Evolutionary conservation across 2,329 filamentous ascomycete species (phyloP), one percentile per base, ranked within the genome.

Genomic region (Alternaria tenuissima): DNA sequence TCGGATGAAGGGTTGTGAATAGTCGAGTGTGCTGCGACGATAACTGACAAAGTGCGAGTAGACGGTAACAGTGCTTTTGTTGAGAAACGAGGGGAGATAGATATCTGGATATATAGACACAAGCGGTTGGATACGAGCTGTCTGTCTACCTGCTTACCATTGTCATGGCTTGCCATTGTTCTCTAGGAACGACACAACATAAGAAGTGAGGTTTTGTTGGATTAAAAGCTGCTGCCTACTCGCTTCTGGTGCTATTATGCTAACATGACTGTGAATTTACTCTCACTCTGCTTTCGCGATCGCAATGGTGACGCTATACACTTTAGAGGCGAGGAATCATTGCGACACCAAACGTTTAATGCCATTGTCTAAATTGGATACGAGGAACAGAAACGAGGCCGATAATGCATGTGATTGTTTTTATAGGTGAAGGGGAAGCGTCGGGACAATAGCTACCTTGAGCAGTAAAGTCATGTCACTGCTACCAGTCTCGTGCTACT

Each of bases 141-240:
- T 39, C 14, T 28, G 39, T 34, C n/a, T 42, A 18, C 20, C 28
- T 52, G 32, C 46, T 41, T 52, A 52, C 26, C 30, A 53, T 53
- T 53, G 51, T 53, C 32, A 26, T 14, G 9, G 28, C 51, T 53
- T 53, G 18, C 18, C 39, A 53, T 53, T 53, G 51, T 53, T 14
- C 26, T 20, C 22, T 11, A n/a, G 28, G 32, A 11, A 16, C 46
- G 4, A 16, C 5, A 18, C n/a, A 22, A 18, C 20, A 28, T 26
- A 11, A 39, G 11, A 34, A 4, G 22, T 34, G 18, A 32, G 42
- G 18, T 18, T 18, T 26, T 24, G n/a, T 5, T 5, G 9, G 18
- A 43, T 32, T 9, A 14, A 8, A 26, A 14, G 6, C 2, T 22
- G 39, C 18, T 49, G 39, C 6, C 30, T 44, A 7, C 4, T n/a